Evolutionary conservation across 768 basidiomycete species (phyloP).

Genomic region (Galerina marginata): DNA sequence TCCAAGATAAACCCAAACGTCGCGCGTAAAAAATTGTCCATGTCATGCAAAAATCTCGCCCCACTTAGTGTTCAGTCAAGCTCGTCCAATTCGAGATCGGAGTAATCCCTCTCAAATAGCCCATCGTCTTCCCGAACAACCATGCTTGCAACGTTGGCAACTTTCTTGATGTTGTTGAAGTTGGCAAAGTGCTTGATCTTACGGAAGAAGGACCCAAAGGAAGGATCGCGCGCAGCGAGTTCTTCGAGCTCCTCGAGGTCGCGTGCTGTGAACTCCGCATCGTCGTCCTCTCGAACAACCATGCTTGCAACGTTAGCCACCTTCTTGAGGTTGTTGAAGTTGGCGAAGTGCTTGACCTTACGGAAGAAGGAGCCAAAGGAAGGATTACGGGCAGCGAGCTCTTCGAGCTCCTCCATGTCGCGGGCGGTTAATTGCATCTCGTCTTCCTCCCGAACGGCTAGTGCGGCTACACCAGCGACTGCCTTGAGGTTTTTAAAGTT

Average conservation of each 20-base stretch:
- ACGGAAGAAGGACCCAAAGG: conserved; percentile 16
- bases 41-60: no score
- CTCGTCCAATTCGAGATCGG: conserved; percentile 3
- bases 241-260: conserved; percentile 13
- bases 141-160: conserved; percentile 4
- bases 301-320: conserved; percentile 7
- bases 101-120: neutral
- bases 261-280: neutral
- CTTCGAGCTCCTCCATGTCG: conserved; percentile 11
- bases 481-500: no score
- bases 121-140: conserved; percentile 12
- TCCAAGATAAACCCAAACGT: no score
- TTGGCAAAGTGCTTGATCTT: conserved; percentile 17
- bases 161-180: conserved; percentile 13
- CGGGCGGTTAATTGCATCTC: neutral
- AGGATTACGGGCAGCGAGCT: conserved; percentile 20
- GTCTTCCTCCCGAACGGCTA: neutral
- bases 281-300: conserved; percentile 11
- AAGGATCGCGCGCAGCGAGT: conserved; percentile 19
- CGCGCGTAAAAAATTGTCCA: no score
- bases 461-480: no score
- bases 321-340: conserved; percentile 12
- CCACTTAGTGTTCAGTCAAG: neutral
- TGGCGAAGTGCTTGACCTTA: conserved; percentile 17
- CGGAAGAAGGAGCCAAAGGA: conserved; percentile 16